These are phyloP conservation scores for bread wheat (Triticum aestivum) DNA, from an alignment of 176 grass and related monocot genomes.

Conservation along the genomic window DNA sequence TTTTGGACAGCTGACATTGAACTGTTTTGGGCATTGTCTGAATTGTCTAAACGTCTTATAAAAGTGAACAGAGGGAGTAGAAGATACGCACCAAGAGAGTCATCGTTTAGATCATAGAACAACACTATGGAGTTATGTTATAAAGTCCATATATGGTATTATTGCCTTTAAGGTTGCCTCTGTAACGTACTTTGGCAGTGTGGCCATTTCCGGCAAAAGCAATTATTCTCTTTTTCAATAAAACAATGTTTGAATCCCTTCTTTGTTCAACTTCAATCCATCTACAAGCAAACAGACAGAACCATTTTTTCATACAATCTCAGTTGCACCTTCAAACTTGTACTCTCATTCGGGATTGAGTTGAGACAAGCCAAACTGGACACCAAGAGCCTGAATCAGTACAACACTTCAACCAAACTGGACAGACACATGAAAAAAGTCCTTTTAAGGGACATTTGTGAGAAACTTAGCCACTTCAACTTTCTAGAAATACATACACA, in stretches of 20 bases:
- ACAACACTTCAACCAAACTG: neutral
- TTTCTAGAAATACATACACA: neutral
- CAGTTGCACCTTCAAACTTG: neutral
- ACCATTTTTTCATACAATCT: neutral
- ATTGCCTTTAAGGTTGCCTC: neutral
- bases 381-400: neutral
- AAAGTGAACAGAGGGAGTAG: too few relatives aligned
- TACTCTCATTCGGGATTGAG: neutral
- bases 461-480: neutral
- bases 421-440: neutral
- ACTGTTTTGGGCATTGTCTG: too few relatives aligned
- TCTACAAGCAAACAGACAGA: constrained; percentile 23
- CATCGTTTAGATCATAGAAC: neutral
- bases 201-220: neutral
- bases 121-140: neutral
- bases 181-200: neutral
- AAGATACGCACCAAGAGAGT: neutral
- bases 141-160: neutral
- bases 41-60: too few relatives aligned
- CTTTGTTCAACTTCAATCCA: constrained; percentile 8
- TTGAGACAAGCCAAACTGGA: constrained; percentile 10
- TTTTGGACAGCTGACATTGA: too few relatives aligned
- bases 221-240: neutral
- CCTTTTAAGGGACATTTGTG: constrained; percentile 6
- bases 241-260: neutral